phyloP scores from a whole-genome alignment of 352 stramenopile species.

The Phytophthora boehmeriae region DNA sequence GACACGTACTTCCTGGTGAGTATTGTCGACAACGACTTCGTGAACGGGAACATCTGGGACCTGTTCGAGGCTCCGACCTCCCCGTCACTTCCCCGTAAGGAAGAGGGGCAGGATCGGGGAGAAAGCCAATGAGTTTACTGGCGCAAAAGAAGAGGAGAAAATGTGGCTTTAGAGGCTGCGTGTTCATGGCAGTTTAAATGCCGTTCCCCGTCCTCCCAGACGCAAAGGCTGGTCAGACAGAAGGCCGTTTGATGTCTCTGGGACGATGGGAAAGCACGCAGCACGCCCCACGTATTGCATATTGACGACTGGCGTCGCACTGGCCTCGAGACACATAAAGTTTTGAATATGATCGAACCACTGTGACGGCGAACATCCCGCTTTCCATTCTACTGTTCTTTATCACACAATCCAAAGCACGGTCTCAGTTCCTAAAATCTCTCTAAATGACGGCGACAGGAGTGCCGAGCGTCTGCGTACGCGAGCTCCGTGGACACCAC shows the following conservation, averaged over 20 bases:
- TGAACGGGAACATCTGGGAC: constrained; percentile 87
- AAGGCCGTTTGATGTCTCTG: constrained; percentile 33
- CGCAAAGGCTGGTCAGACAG: constrained; percentile 36
- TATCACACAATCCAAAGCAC: neutral
- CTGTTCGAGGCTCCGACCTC: constrained; percentile 54
- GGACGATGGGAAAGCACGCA: constrained; percentile 45
- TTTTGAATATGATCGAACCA: constrained; percentile 22
- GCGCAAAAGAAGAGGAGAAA: constrained; percentile 10
- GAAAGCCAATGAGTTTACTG: constrained; percentile 9
- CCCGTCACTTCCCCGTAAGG: constrained; percentile 27
- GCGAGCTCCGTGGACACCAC: constrained; percentile 69
- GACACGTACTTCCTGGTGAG: constrained; percentile 98
- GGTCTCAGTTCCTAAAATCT: neutral
- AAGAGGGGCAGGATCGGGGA: neutral
- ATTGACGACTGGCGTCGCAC: constrained; percentile 16
- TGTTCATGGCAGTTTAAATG: constrained; percentile 26
- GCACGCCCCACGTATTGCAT: constrained; percentile 23
- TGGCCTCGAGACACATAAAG: constrained; percentile 20
- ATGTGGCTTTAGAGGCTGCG: constrained; percentile 11
- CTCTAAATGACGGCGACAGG: constrained; percentile 7
- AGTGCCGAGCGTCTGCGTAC: constrained; percentile 46
- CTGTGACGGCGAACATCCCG: constrained; percentile 11
- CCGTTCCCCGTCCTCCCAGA: constrained; percentile 44
- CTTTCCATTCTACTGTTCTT: neutral
- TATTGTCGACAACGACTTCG: constrained; percentile 99